Evolutionary conservation across 495 filamentous ascomycete genomes (phyloP).

Genomic region (Delitschia confertaspora): DNA sequence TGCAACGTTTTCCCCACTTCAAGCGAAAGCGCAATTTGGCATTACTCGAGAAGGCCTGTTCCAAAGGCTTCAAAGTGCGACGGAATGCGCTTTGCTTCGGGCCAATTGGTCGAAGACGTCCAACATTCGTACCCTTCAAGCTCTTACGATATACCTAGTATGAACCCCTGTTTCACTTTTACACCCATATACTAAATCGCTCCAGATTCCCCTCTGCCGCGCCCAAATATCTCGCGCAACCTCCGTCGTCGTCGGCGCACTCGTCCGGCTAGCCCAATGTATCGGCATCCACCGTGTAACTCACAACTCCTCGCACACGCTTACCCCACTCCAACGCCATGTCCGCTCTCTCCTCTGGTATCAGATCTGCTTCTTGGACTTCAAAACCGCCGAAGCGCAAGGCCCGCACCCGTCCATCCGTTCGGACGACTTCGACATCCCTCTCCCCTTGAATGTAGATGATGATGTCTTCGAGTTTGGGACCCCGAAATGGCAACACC

Average conservation of each 20-base stretch:
- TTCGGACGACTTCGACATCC: slow-evolving; percentile 26
- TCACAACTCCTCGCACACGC: slow-evolving; percentile 15
- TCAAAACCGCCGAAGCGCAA: slow-evolving; percentile 27
- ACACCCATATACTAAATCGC: background rate
- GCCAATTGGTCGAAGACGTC: slow-evolving; percentile 28
- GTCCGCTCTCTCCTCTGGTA: slow-evolving; percentile 26
- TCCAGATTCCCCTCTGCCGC: slow-evolving; percentile 24
- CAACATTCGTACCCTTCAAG: slow-evolving; percentile 25
- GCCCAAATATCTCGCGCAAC: slow-evolving; percentile 27
- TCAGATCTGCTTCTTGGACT: slow-evolving; percentile 27
- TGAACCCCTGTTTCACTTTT: slow-evolving; percentile 1
- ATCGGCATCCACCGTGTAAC: slow-evolving; percentile 25
- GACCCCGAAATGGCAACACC: slow-evolving; percentile 21
- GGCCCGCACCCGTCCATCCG: slow-evolving; percentile 27
- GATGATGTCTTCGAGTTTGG: slow-evolving; percentile 30
- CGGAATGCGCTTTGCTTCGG: slow-evolving; percentile 22
- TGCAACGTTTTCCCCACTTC: slow-evolving; percentile 17
- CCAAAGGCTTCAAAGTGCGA: slow-evolving; percentile 19
- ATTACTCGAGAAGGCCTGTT: slow-evolving; percentile 25
- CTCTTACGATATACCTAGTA: slow-evolving; percentile 27
- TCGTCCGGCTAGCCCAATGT: slow-evolving; percentile 26
- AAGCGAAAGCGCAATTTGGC: slow-evolving; percentile 26
- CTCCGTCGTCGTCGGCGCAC: slow-evolving; percentile 24
- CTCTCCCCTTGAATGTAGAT: slow-evolving; percentile 23
- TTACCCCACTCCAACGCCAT: slow-evolving; percentile 24